These are phyloP conservation scores for Eucalyptus guilfoylei DNA, from an alignment of 345 rosid species.

Conservation along the genomic window DNA sequence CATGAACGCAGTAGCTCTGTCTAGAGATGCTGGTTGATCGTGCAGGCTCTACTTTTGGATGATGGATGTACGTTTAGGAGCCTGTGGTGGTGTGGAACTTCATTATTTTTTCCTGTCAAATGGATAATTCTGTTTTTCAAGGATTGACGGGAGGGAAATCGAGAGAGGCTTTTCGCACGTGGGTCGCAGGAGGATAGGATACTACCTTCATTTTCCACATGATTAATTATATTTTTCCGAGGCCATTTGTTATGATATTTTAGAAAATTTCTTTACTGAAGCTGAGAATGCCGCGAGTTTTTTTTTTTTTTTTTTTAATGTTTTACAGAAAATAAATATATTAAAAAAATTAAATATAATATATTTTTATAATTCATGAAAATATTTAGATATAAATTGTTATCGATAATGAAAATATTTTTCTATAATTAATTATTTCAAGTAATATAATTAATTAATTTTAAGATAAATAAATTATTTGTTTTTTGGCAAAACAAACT, in stretches of 20 bases:
- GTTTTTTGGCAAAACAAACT: background rate
- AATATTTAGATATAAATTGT: fast-evolving
- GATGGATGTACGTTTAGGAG: background rate
- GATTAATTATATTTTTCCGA: background rate
- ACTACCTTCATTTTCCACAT: background rate
- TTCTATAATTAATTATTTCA: too few species aligned
- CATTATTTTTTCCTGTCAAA: background rate
- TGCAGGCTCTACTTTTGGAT: background rate
- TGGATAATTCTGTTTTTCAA: background rate
- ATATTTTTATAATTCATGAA: fast-evolving
- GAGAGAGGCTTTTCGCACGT: background rate
- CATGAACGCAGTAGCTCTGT: background rate
- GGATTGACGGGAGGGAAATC: background rate
- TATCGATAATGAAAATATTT: too few species aligned
- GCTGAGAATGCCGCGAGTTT: too few species aligned
- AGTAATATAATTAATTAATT: too few species aligned
- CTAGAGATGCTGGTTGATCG: background rate
- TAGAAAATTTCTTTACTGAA: too few species aligned
- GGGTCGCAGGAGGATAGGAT: background rate
- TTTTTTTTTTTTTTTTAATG: too few species aligned
- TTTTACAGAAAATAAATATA: too few species aligned
- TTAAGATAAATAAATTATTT: background rate
- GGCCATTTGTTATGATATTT: too few species aligned
- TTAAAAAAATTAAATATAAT: fast-evolving
- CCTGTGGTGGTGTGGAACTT: background rate